A percentile compares a stretch with the other conserved stretches of the same genome.
Evolutionary conservation across 1,284 basidiomycete genomes (phyloP).

Genomic region (Stygiomarasmius scandens): DNA sequence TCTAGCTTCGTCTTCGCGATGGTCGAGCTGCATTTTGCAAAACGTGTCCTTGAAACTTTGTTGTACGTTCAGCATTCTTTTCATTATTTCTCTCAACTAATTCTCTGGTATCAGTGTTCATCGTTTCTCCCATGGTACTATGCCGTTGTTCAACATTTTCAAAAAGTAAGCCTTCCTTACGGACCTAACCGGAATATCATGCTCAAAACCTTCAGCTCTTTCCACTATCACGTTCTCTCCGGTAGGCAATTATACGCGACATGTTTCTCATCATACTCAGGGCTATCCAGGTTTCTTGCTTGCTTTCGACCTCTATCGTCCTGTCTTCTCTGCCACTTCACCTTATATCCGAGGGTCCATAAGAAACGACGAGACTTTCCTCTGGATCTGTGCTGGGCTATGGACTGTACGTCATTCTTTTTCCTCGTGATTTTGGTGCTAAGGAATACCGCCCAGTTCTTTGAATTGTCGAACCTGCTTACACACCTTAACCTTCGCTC

Average conservation of each 20-base stretch:
- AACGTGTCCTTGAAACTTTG: constrained; percentile 92
- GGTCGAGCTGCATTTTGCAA: constrained; percentile 86
- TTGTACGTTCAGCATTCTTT: constrained; percentile 53
- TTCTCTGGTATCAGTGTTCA: constrained; percentile 64
- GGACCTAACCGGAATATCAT: not conserved
- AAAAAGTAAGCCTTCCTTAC: constrained; percentile 69
- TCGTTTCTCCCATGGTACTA: constrained; percentile 93
- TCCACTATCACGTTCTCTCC: constrained; percentile 86
- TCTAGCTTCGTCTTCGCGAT: constrained; percentile 77
- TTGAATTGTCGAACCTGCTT: constrained; percentile 86
- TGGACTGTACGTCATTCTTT: constrained; percentile 67
- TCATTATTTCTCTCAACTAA: constrained; percentile 2
- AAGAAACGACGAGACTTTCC: constrained; percentile 68
- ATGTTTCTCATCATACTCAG: constrained; percentile 3
- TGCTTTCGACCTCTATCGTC: constrained; percentile 81
- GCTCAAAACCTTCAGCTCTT: constrained; percentile 56
- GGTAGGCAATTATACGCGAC: constrained; percentile 44
- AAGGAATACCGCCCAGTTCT: constrained; percentile 54
- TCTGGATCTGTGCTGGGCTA: constrained; percentile 67
- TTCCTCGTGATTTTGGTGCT: constrained; percentile 1
- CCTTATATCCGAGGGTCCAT: constrained; percentile 68
- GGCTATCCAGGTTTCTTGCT: constrained; percentile 60
- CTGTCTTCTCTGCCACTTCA: constrained; percentile 62
- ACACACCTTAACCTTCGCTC: constrained; percentile 84
- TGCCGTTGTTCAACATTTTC: constrained; percentile 88